Base-by-base conservation (phyloP, 2,329 filamentous ascomycete genomes). In the Leptographium wingfieldii region DNA sequence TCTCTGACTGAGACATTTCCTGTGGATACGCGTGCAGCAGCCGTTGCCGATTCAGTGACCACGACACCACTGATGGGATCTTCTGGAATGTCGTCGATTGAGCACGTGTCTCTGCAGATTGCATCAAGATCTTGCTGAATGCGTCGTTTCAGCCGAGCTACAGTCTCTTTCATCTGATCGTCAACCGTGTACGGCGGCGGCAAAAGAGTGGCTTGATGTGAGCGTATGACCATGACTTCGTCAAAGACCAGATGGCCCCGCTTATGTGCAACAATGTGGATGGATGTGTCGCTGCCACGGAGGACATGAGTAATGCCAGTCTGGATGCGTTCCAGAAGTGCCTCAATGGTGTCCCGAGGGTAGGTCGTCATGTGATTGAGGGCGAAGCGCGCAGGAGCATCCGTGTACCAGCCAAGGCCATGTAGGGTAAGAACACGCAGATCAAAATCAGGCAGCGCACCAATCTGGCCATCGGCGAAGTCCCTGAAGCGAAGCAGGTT, bases 231-330 rank as follows among this genome's bases (percentile, higher is more conserved):
- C 10, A 80, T 68, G 5, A 73, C 74, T 63, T 78, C 78, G 66
- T 79, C 75, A n/a, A 80, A 62, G 16, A 82, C 72, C 27, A 79
- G 73, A 60, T 82, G 79, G 0, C 79, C 79, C 52, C 79, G 74
- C 66, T 81, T 81, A 63, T 78, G 72, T 7, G 76, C 74, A 3
- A 72, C 74, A 66, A 82, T 69, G 27, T 73, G 76, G 57, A 80
- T 71, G 5, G 75, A 72, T 48, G 74, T 71, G 29, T 77, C 74
- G 60, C 77, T 74, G 29, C 75, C 74, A 56, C 74, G 73, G 29
- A 82, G 70, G 6, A 78, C 73, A 58, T 80, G 75, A 22, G 73
- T 71, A 7, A 81, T 73, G 5, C 79, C 77, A 1, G 77, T 75
- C 64, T 80, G 76, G 25, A 81, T 68, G 46, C 79, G 74, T 59